Base-by-base conservation (phyloP, 495 filamentous ascomycete genomes). In the Copromyces sp. region DNA sequence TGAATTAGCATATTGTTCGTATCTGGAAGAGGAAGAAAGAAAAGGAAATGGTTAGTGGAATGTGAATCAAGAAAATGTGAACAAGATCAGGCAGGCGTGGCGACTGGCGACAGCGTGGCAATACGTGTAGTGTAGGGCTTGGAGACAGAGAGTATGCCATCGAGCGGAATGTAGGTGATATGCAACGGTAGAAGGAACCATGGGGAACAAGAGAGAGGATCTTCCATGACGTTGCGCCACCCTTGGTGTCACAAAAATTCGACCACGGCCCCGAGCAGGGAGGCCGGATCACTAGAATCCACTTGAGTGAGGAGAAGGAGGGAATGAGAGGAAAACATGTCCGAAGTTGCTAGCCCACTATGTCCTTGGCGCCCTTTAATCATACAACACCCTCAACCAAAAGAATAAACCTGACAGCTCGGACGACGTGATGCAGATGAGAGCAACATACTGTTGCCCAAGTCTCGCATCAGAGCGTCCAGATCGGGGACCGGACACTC, bases 1-100 rank as follows among this genome's bases (percentile, higher is more conserved):
- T 77, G 44, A 74, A 80, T 75, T 75, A 78, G 73, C 68, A 12
- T 42, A 4, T 65, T 65, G 37, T 41, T 39, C 37, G 42, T 47
- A 74, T 35, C 53, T 39, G 69, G 44, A 68, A 72, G 29, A 38
- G 39, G 20, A 68, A 70, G 32, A 39, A 37, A 70, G 38, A 42
- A 37, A 72, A n/a, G 68, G 24, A 73, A 61, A 65, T 35, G 24
- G 53, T 65, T 65, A 65, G 53, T 65, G 53, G 53, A 65, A 65
- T 65, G 53, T 65, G 53, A 35, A 37, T 72, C 53, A 70, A 39
- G 72, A 44, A 45, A 45, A 70, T 6, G 24, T 53, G 53, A 65
- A 29, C 29, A 65, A 35, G 1, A 65, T 65, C 12, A 65, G 53
- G 53, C 53, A 29, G 24, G 53, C 29, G 35, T 17, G 29, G 53